phyloP scores from a whole-genome alignment of 192 early-diverging fungal species.

The Coemansia sp. region DNA sequence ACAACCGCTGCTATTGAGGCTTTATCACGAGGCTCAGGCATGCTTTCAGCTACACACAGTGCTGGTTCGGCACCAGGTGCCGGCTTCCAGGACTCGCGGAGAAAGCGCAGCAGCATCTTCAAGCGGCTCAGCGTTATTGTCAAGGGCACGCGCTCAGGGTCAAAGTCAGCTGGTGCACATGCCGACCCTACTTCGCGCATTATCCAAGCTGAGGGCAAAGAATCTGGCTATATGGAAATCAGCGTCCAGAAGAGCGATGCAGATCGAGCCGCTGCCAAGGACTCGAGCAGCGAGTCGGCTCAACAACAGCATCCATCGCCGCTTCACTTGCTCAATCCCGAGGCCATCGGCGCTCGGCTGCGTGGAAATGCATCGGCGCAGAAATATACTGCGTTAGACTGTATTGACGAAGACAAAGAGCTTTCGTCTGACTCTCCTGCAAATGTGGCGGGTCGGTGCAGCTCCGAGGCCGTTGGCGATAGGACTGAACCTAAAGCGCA shows the following conservation, averaged over 20 bases:
- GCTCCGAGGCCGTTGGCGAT: background rate
- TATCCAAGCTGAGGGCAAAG: slow-evolving; percentile 34
- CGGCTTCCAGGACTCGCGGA: slow-evolving; percentile 17
- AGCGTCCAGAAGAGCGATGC: slow-evolving; percentile 17
- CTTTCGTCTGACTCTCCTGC: background rate
- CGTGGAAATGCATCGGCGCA: slow-evolving; percentile 5
- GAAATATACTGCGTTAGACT: slow-evolving; percentile 16
- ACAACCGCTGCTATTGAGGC: slow-evolving; percentile 52
- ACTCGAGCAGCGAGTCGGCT: background rate
- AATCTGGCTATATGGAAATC: slow-evolving; percentile 47
- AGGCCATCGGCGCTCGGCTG: slow-evolving; percentile 11
- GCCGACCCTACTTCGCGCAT: slow-evolving; percentile 26
- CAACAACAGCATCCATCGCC: slow-evolving; percentile 5
- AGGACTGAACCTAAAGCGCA: background rate
- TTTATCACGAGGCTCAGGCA: slow-evolving; percentile 20
- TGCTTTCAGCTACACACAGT: slow-evolving; percentile 8
- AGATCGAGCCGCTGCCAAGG: background rate
- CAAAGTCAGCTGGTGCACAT: slow-evolving; percentile 10
- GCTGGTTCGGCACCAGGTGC: background rate
- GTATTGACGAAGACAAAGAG: slow-evolving; percentile 31
- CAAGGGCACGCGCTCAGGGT: slow-evolving; percentile 31
- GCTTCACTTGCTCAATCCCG: background rate
- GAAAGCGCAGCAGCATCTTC: slow-evolving; percentile 41
- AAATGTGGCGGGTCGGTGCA: background rate
- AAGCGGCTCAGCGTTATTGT: slow-evolving; percentile 49